Evolutionary conservation across 306 rosid species (phyloP).

Genomic region (Carpinus viminea): DNA sequence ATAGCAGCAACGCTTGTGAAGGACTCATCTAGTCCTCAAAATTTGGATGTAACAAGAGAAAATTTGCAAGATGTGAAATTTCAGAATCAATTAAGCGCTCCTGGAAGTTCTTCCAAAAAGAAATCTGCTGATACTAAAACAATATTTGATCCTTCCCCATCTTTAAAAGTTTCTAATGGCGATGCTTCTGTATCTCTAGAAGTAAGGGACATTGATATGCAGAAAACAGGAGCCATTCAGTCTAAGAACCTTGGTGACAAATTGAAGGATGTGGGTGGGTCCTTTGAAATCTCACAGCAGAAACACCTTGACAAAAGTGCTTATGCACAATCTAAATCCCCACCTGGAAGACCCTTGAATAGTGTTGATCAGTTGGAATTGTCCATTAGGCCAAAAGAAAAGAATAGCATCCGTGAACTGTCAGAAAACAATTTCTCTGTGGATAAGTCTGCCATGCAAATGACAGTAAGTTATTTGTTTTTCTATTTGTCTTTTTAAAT

Average conservation of each 20-base stretch:
- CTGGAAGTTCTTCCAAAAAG: conserved; percentile 56
- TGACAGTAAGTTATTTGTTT: conserved; percentile 56
- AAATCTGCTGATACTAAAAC: conserved; percentile 57
- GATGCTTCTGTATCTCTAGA: conserved; percentile 50
- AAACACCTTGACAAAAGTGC: conserved; percentile 69
- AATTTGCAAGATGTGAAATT: conserved; percentile 49
- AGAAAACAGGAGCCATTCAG: conserved; percentile 53
- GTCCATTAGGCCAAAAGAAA: conserved; percentile 52
- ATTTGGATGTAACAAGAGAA: conserved; percentile 47
- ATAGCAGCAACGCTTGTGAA: conserved; percentile 47
- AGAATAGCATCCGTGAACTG: conserved; percentile 60
- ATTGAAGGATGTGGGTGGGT: conserved; percentile 60
- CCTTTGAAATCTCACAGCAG: conserved; percentile 50
- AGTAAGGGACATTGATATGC: conserved; percentile 64
- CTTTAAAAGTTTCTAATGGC: conserved; percentile 59
- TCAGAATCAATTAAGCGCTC: conserved; percentile 51
- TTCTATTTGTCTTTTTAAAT: neutral
- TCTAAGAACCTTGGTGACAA: conserved; percentile 61
- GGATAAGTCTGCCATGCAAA: conserved; percentile 52
- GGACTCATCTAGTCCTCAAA: conserved; percentile 48
- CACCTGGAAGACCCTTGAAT: conserved; percentile 54
- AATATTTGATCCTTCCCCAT: conserved; percentile 48
- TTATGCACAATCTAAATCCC: conserved; percentile 56
- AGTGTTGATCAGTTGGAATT: conserved; percentile 52
- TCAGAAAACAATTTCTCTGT: conserved; percentile 61